phyloP scores from a whole-genome alignment of 768 basidiomycete genomes.

The Termitomyces sp. region DNA sequence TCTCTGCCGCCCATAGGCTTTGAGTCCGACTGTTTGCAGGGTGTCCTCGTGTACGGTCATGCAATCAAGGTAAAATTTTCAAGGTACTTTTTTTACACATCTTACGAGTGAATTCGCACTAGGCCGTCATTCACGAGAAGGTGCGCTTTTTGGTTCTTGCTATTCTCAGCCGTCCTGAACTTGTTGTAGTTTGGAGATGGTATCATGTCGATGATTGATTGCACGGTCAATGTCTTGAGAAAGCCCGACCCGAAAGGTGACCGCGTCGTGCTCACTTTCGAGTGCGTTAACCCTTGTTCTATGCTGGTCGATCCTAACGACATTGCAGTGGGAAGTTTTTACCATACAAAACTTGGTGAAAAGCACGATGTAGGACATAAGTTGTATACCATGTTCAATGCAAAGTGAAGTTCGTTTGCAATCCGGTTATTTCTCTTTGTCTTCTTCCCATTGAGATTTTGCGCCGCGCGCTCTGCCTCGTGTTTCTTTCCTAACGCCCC shows the following conservation, averaged over 20 bases:
- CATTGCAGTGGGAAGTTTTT: conserved; percentile 69
- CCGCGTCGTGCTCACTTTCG: conserved; percentile 75
- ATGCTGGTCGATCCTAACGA: conserved; percentile 6
- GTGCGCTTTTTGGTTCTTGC: conserved; percentile 25
- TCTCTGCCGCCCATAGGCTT: not conserved
- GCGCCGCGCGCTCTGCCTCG: not conserved
- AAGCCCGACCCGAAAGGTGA: conserved; percentile 80
- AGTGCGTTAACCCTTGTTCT: conserved; percentile 46
- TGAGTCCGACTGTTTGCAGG: conserved; percentile 31
- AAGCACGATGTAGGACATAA: not conserved
- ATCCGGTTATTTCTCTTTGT: not conserved
- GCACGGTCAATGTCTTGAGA: conserved; percentile 63
- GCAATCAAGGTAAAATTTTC: conserved; percentile 63
- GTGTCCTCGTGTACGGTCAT: conserved; percentile 74
- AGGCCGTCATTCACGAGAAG: conserved; percentile 81
- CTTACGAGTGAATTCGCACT: not conserved
- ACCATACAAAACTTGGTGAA: conserved; percentile 69
- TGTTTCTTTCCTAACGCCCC: not conserved
- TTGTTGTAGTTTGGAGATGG: conserved; percentile 72
- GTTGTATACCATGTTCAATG: not conserved
- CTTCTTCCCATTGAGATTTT: not conserved
- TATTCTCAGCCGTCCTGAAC: not conserved
- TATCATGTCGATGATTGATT: conserved; percentile 90
- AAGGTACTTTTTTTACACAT: not conserved
- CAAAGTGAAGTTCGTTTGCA: not conserved